Percentiles rank a stretch among this genome's conserved stretches.
These are phyloP conservation scores for Crithidia acanthocephali DNA, from an alignment of 208 protist species.

Conservation along the genomic window DNA sequence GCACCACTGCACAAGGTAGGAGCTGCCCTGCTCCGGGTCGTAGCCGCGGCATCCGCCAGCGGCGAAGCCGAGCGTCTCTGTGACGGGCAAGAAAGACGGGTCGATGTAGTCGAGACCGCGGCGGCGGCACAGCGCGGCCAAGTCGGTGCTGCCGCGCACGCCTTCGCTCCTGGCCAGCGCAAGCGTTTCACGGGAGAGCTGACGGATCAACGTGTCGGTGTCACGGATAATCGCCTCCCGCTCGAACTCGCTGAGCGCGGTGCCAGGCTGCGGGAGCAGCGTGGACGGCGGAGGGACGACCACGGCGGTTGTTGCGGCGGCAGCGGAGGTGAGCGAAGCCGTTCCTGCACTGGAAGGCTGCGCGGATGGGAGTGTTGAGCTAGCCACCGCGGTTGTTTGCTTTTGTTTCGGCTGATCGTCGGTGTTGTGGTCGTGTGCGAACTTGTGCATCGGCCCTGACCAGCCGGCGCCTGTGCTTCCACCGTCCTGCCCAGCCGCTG, in stretches of 20 bases:
- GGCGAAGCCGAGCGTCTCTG: constrained; percentile 35
- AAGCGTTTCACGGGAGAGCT: constrained; percentile 27
- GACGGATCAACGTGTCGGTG: constrained; percentile 33
- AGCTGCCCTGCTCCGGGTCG: constrained; percentile 2
- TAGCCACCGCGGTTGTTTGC: too few species aligned
- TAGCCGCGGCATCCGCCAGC: constrained; percentile 31
- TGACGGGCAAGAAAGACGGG: constrained; percentile 48
- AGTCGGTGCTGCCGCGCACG: constrained; percentile 8
- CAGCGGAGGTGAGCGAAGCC: neutral
- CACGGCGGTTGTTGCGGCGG: neutral
- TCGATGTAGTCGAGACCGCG: constrained; percentile 64
- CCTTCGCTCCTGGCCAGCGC: constrained; percentile 27
- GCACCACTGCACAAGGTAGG: constrained; percentile 43
- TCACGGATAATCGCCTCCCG: constrained; percentile 27
- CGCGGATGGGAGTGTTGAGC: too few species aligned
- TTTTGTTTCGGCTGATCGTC: neutral
- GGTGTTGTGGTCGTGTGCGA: neutral
- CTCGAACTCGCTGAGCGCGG: constrained; percentile 15
- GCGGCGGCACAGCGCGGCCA: constrained; percentile 46
- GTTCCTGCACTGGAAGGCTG: too few species aligned
- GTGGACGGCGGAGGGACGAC: neutral
- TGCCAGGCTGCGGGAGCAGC: neutral
- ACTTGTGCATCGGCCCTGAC: constrained; percentile 41
- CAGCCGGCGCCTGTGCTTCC: constrained; percentile 1
- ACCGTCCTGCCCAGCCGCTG: neutral